phyloP scores from a whole-genome alignment of 2,329 filamentous ascomycete species.

The Nemania serpens region DNA sequence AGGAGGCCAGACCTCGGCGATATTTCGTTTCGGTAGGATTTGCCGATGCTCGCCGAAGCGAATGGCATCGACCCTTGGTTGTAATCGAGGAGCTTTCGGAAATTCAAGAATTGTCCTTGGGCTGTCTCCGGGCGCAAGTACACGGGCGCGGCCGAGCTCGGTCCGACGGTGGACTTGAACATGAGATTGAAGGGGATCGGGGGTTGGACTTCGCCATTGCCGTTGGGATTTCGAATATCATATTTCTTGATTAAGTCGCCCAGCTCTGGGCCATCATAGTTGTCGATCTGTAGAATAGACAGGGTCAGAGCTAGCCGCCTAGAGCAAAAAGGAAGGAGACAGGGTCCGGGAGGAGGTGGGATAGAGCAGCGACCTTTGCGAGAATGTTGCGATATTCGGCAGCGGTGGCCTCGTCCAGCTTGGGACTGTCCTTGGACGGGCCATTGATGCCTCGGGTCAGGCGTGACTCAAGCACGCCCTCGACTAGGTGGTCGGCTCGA shows the following conservation, averaged over 20 bases:
- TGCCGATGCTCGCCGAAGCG: constrained; percentile 71
- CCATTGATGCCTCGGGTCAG: constrained; percentile 62
- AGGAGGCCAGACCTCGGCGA: constrained; percentile 68
- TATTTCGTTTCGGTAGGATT: constrained; percentile 73
- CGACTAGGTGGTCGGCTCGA: constrained; percentile 92
- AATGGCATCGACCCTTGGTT: constrained; percentile 72
- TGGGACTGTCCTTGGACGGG: constrained; percentile 61
- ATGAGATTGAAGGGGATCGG: constrained; percentile 73
- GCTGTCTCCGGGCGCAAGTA: constrained; percentile 65
- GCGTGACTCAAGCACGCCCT: constrained; percentile 77
- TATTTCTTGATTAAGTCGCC: constrained; percentile 66
- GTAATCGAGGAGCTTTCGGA: constrained; percentile 69
- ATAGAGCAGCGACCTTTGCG: constrained; percentile 52
- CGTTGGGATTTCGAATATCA: constrained; percentile 68
- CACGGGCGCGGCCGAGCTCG: constrained; percentile 65
- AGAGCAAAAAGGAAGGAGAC: neutral
- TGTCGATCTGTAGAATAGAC: constrained; percentile 55
- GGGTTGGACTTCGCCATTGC: constrained; percentile 61
- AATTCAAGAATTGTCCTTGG: constrained; percentile 72
- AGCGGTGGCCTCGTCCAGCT: constrained; percentile 63
- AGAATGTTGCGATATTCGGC: constrained; percentile 69
- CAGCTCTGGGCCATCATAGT: constrained; percentile 67
- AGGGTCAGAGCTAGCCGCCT: neutral
- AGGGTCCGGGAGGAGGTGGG: neutral
- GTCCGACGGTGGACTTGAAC: constrained; percentile 72